Evolutionary conservation across 192 early-diverging fungal genomes (phyloP).

Genomic region (Mortierella alpina): DNA sequence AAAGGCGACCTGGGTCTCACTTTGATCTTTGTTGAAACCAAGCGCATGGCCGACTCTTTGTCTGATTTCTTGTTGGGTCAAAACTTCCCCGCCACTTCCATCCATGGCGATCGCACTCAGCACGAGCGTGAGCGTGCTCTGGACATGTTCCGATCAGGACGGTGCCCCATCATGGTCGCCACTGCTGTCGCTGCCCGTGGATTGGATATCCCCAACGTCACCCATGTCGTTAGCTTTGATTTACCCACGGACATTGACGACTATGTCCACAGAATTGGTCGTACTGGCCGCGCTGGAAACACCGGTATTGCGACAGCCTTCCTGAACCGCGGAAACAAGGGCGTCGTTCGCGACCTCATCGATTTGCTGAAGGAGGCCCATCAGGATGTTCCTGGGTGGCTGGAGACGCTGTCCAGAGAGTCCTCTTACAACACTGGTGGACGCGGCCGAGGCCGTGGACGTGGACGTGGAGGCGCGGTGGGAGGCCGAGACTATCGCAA

Average conservation of each 20-base stretch:
- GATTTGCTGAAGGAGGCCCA: conserved; percentile 94
- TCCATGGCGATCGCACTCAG: conserved; percentile 98
- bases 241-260: conserved; percentile 96
- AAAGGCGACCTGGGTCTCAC: conserved; percentile 75
- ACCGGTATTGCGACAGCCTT: conserved; percentile 91
- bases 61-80: conserved; percentile 79
- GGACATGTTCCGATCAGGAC: conserved; percentile 85
- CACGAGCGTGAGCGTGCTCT: conserved; percentile 93
- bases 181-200: conserved; percentile 98
- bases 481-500: conserved; percentile 42
- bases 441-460: conserved; percentile 60
- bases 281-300: conserved; percentile 97
- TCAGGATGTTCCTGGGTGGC: conserved; percentile 89
- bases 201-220: conserved; percentile 86
- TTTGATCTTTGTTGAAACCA: conserved; percentile 97
- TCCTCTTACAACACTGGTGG: conserved; percentile 56
- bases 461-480: conserved; percentile 66
- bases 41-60: conserved; percentile 91
- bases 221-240: conserved; percentile 93
- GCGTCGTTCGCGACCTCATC: conserved; percentile 84
- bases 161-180: conserved; percentile 89
- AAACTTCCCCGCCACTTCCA: conserved; percentile 89
- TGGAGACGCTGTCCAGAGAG: conserved; percentile 78
- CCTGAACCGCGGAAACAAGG: conserved; percentile 89
- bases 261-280: conserved; percentile 97